Evolutionary conservation across 164 flowering plant genomes (phyloP).

Genomic region (Piper betle): DNA sequence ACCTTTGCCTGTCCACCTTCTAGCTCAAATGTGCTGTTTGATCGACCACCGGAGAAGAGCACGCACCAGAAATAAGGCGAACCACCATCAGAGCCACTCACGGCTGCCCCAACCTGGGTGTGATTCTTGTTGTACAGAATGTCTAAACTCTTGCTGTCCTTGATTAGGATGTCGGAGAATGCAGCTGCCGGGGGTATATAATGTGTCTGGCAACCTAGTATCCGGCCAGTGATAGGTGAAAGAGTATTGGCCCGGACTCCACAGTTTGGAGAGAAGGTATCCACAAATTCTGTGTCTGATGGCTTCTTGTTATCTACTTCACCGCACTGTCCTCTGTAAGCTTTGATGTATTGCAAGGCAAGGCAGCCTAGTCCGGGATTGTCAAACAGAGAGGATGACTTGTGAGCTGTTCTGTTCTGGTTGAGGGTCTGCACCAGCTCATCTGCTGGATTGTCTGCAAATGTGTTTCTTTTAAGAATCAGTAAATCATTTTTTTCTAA

Average conservation of each 20-base stretch:
- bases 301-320: conserved; percentile 63
- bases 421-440: conserved; percentile 51
- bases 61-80: conserved; percentile 93
- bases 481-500: neutral
- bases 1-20: conserved; percentile 45
- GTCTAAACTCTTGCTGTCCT: conserved; percentile 39
- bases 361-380: conserved; percentile 83
- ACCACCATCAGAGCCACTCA: conserved; percentile 71
- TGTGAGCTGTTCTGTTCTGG: conserved; percentile 64
- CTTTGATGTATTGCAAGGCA: conserved; percentile 89
- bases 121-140: conserved; percentile 58
- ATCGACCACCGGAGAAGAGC: conserved; percentile 56
- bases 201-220: conserved; percentile 65
- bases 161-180: conserved; percentile 52
- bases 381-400: conserved; percentile 35
- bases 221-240: conserved; percentile 59
- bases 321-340: conserved; percentile 66
- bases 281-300: conserved; percentile 46
- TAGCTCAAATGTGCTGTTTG: conserved; percentile 46
- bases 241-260: conserved; percentile 51
- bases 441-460: conserved; percentile 72
- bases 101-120: conserved; percentile 87
- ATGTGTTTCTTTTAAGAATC: neutral
- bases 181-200: conserved; percentile 47
- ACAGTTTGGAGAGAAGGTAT: conserved; percentile 82